A percentile compares a stretch with the other conserved stretches of the same genome.
These are phyloP conservation scores for Phascolomyces articulosus DNA, from an alignment of 371 early-diverging fungal genomes.

Conservation along the genomic window DNA sequence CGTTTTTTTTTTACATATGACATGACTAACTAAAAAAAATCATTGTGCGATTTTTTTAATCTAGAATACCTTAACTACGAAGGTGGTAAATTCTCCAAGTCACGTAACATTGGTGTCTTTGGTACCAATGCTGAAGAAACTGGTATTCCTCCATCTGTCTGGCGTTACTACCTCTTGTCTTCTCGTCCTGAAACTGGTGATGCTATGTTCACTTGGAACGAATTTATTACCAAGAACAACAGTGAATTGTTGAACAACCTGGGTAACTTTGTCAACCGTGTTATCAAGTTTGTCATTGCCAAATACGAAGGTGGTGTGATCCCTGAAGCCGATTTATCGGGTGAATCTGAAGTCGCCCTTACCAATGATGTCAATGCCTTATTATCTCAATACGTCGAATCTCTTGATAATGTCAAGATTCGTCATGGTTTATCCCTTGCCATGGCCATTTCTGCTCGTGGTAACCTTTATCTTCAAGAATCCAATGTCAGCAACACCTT, in stretches of 20 bases:
- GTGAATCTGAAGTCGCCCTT: slow-evolving; percentile 62
- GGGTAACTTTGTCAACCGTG: slow-evolving; percentile 99
- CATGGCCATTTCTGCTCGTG: slow-evolving; percentile 94
- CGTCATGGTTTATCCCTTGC: slow-evolving; percentile 83
- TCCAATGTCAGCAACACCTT: slow-evolving; percentile 88
- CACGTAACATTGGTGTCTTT: slow-evolving; percentile 98
- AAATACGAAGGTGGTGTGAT: slow-evolving; percentile 83
- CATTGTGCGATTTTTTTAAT: no score
- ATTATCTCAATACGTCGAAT: slow-evolving; percentile 76
- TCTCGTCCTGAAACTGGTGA: slow-evolving; percentile 98
- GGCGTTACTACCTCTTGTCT: slow-evolving; percentile 98
- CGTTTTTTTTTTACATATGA: background rate
- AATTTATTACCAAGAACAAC: slow-evolving; percentile 95
- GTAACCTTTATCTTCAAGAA: slow-evolving; percentile 96
- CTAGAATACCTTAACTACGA: slow-evolving; percentile 99
- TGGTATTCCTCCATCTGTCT: slow-evolving; percentile 93
- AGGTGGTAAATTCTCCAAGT: slow-evolving; percentile 98
- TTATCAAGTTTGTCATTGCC: slow-evolving; percentile 90
- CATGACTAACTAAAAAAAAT: no score
- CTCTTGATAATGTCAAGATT: slow-evolving; percentile 87
- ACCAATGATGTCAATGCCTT: slow-evolving; percentile 84
- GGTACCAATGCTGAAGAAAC: slow-evolving; percentile 95
- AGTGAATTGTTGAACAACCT: slow-evolving; percentile 96
- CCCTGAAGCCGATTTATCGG: slow-evolving; percentile 61
- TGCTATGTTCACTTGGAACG: slow-evolving; percentile 95